Base-by-base conservation (phyloP, 2,329 filamentous ascomycete genomes). In the Dactylellina haptotyla region DNA sequence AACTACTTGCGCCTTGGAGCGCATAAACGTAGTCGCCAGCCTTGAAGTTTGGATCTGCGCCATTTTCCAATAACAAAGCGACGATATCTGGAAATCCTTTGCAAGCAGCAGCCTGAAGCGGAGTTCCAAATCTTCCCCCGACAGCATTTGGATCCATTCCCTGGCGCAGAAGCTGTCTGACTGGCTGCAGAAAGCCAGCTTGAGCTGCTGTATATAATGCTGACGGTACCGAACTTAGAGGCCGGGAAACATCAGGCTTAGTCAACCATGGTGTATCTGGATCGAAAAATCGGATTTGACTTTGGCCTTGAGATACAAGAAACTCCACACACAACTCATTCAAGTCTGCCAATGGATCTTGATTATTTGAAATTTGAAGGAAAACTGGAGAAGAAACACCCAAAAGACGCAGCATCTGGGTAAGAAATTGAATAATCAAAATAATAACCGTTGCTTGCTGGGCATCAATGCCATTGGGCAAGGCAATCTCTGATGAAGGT, bases 321-420 rank as follows among this genome's bases (percentile, higher is more conserved):
- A 59, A 59, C 5, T 59, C 56, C 9, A 59, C 56, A 10, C 56
- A 59, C 23, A 59, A 25, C 48, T 59, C 20, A 9, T 59, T 46
- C 2, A 59, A 26, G 20, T 48, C 41, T 14, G 25, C 2, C 25
- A 59, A 14, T 28, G 34, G 10, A 30, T 48, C 18, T 3, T 14
- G 16, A 30, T 34, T 23, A 9, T 20, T 37, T 10, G 50, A 34
- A 6, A 14, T 5, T 34, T 30, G 16, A 12, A 37, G 14, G 16
- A 32, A 54, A 3, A 34, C 50, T 16, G 50, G 26, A 10, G 45
- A 18, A 18, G 18, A n/a, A 10, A 54, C 6, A 2, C 50, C 50
- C 3, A 54, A 18, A 16, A 54, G 26, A 2, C 28, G 14, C 16
- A 54, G 50, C 32, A 54, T 46, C 9, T 46, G 41, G 12, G 10